Conservation (phyloP, 2,329 filamentous ascomycete genomes). For the Leptographium galeiforme region DNA sequence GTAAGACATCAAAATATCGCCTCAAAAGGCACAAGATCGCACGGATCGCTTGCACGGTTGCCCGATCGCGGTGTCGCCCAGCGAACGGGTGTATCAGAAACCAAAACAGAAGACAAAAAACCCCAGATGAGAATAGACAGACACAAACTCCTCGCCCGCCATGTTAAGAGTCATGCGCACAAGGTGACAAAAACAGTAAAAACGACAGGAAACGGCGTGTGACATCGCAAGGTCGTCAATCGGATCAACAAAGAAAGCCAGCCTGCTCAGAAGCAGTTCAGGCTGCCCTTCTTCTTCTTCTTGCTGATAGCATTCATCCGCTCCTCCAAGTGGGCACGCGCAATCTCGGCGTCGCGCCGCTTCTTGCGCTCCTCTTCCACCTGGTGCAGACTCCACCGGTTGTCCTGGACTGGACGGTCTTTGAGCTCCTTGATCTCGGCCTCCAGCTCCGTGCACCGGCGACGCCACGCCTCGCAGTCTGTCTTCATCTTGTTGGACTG, state of each 20-base stretch:
- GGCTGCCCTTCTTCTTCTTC: conserved; percentile 88
- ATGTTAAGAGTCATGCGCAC: background rate
- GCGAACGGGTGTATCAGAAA: background rate
- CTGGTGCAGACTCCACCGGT: conserved; percentile 64
- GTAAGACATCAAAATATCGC: background rate
- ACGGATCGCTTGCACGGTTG: background rate
- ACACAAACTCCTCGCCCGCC: background rate
- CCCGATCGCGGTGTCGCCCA: background rate
- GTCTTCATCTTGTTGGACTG: conserved; percentile 85
- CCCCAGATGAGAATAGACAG: background rate
- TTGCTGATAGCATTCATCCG: conserved; percentile 85
- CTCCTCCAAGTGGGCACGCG: conserved; percentile 79
- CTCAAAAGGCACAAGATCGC: background rate
- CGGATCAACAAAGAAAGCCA: background rate
- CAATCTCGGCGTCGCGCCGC: conserved; percentile 77
- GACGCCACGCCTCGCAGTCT: conserved; percentile 83
- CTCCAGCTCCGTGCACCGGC: conserved; percentile 68
- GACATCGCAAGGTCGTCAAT: background rate
- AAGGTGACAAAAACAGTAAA: background rate
- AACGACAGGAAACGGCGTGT: background rate
- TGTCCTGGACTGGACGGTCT: conserved; percentile 39
- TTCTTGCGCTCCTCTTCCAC: conserved; percentile 96
- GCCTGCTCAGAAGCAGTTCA: conserved; percentile 80
- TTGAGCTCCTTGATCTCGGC: conserved; percentile 54
- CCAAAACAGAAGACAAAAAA: background rate